phyloP scores from a whole-genome alignment of 2,329 filamentous ascomycete species.

The Fusarium sp. region DNA sequence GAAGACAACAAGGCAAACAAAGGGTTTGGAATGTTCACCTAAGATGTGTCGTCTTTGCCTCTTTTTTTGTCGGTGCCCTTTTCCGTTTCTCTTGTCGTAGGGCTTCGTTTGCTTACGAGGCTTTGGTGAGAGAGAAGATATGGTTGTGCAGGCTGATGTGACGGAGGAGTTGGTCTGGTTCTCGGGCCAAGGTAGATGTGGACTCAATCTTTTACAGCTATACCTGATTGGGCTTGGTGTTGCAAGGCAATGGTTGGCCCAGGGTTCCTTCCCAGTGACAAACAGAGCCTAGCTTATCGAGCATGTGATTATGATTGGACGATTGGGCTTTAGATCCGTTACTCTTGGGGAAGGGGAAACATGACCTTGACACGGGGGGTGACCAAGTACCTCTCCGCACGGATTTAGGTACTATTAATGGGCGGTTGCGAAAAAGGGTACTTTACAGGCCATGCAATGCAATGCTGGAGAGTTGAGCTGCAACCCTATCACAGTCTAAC shows the following conservation, averaged over 20 bases:
- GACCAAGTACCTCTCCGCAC: conserved; percentile 28
- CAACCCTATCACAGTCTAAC: conserved; percentile 13
- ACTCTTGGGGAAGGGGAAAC: conserved; percentile 31
- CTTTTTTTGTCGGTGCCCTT: background rate
- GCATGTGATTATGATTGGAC: conserved; percentile 9
- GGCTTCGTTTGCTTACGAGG: conserved; percentile 37
- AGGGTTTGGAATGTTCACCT: background rate
- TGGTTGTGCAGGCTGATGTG: conserved; percentile 41
- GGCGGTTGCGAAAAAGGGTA: conserved; percentile 3
- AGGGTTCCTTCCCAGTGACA: conserved; percentile 4
- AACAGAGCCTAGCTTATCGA: conserved; percentile 21
- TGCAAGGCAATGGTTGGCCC: conserved; percentile 1
- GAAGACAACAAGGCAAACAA: background rate
- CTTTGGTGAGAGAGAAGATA: conserved; percentile 41
- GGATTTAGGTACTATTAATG: conserved; percentile 6
- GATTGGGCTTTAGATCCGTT: background rate
- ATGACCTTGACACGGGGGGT: conserved; percentile 28
- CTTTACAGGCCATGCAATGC: conserved; percentile 1
- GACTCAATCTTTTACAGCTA: conserved; percentile 10
- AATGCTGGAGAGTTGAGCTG: conserved; percentile 17
- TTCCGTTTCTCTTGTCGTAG: background rate
- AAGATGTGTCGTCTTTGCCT: conserved; percentile 13
- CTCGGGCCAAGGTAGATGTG: conserved; percentile 28
- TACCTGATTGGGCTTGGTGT: background rate
- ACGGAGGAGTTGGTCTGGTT: conserved; percentile 38